phyloP scores from a whole-genome alignment of 345 rosid species.

The Murraya paniculata region DNA sequence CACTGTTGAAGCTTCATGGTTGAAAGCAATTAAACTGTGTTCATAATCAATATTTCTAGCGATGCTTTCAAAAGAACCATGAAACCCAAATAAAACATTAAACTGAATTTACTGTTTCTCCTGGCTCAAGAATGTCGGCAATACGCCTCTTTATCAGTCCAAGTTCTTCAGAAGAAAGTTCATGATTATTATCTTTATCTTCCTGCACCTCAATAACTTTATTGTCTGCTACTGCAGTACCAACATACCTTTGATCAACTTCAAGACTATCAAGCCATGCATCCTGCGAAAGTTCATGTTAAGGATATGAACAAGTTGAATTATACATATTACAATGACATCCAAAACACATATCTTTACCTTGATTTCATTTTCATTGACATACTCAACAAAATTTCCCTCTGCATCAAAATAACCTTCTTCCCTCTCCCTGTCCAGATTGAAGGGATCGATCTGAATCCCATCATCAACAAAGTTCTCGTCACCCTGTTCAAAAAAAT shows the following conservation, averaged over 20 bases:
- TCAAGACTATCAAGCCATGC: conserved; percentile 96
- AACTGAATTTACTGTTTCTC: conserved; percentile 70
- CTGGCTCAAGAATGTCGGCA: conserved; percentile 75
- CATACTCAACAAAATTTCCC: conserved; percentile 93
- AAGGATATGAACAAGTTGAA: conserved; percentile 11
- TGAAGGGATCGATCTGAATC: conserved; percentile 88
- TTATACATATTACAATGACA: background rate
- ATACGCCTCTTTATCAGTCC: conserved; percentile 80
- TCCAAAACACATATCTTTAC: conserved; percentile 31
- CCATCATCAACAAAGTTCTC: conserved; percentile 84
- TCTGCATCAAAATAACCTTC: conserved; percentile 92
- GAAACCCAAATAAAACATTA: background rate
- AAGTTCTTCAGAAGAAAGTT: conserved; percentile 71
- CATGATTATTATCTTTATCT: conserved; percentile 35
- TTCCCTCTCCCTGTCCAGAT: conserved; percentile 85
- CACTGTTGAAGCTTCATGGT: background rate
- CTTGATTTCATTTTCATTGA: conserved; percentile 70
- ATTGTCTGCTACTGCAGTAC: conserved; percentile 23
- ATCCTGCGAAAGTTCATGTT: conserved; percentile 57
- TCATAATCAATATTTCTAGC: background rate
- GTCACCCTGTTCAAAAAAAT: conserved; percentile 56
- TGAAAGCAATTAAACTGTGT: background rate
- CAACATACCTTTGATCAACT: conserved; percentile 47
- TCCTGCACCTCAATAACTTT: conserved; percentile 25
- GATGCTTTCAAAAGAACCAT: background rate